These are phyloP conservation scores for Clitopilus passeckerianus DNA, from an alignment of 768 basidiomycete genomes.

Conservation along the genomic window DNA sequence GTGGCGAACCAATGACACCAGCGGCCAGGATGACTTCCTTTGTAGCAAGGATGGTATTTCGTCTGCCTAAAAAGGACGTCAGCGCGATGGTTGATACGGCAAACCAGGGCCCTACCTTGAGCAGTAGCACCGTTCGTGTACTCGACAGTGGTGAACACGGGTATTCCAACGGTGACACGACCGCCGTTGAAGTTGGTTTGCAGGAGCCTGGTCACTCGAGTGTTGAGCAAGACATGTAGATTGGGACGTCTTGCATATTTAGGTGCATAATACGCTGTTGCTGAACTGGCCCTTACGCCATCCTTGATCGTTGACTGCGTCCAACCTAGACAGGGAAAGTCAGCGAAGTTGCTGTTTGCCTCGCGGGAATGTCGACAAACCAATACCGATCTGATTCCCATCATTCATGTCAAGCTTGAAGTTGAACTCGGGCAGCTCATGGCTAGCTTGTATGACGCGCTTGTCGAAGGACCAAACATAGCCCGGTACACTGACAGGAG, in stretches of 20 bases:
- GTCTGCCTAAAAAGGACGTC: constrained; percentile 1
- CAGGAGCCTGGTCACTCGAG: constrained; percentile 17
- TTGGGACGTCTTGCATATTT: constrained; percentile 13
- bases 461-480: constrained; percentile 18
- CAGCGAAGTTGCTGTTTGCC: not conserved
- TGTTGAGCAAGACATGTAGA: constrained; percentile 16
- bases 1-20: constrained; percentile 24
- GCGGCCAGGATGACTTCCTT: constrained; percentile 29
- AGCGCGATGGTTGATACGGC: not conserved
- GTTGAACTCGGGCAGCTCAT: constrained; percentile 17
- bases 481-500: constrained; percentile 22
- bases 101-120: not conserved
- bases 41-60: constrained; percentile 15
- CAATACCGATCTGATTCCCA: constrained; percentile 17
- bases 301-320: constrained; percentile 18
- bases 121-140: constrained; percentile 8
- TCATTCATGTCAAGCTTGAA: constrained; percentile 21
- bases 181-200: constrained; percentile 6
- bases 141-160: constrained; percentile 19
- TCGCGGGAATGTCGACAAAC: constrained; percentile 4
- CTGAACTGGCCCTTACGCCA: constrained; percentile 20
- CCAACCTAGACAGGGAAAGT: constrained; percentile 12
- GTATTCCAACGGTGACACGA: constrained; percentile 2
- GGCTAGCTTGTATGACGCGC: constrained; percentile 21
- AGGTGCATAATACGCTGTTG: constrained; percentile 18